Conservation (phyloP, 129 eudicot genomes). For the Cynara cardunculus region DNA sequence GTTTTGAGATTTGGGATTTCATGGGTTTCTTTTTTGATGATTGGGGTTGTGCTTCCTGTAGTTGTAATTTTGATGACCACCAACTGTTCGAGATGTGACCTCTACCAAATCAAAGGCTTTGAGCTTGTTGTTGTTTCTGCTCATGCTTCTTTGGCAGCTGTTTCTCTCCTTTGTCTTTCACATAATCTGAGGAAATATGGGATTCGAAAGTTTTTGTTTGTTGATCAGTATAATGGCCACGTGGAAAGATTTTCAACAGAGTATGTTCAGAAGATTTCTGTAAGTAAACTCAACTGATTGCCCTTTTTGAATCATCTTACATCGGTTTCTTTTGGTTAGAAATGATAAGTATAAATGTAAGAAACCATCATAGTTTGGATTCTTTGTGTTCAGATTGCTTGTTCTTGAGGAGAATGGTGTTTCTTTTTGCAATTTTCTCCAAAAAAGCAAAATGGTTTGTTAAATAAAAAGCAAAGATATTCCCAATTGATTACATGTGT, state of each 20-base stretch:
- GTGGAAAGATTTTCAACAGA: constrained; percentile 47
- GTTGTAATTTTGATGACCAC: constrained; percentile 36
- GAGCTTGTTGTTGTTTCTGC: constrained; percentile 59
- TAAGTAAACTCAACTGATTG: constrained; percentile 28
- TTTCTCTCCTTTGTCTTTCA: constrained; percentile 65
- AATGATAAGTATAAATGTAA: no score
- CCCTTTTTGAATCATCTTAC: background rate
- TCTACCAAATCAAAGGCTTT: constrained; percentile 52
- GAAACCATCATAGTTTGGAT: background rate
- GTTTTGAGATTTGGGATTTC: constrained; percentile 36
- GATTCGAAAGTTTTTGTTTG: constrained; percentile 65
- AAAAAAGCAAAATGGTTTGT: background rate
- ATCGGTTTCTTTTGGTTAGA: no score
- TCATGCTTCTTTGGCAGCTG: constrained; percentile 64
- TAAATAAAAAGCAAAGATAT: background rate
- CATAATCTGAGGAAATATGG: constrained; percentile 72
- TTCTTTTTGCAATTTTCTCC: background rate
- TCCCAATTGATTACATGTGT: background rate
- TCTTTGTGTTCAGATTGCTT: background rate
- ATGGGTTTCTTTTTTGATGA: constrained; percentile 40
- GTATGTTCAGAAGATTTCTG: constrained; percentile 55
- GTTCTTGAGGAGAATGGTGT: background rate
- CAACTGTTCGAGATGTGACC: constrained; percentile 53
- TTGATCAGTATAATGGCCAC: constrained; percentile 65
- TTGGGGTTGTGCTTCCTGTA: constrained; percentile 55